Base-by-base conservation (phyloP, 441 rosid species). In the Monsonia emarginata region DNA sequence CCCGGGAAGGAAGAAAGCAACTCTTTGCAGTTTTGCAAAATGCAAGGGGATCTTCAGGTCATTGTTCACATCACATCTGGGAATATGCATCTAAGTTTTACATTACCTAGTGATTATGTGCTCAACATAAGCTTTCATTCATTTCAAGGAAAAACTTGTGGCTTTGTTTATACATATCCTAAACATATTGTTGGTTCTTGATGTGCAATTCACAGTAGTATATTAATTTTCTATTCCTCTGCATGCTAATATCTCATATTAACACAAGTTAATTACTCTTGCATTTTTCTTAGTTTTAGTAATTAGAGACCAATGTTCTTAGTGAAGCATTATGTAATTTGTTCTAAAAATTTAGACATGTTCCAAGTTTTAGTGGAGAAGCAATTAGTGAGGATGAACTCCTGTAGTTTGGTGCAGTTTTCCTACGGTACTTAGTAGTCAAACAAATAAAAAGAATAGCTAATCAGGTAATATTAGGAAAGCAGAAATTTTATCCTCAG, bases 31-130 rank as follows among this genome's bases (percentile, higher is more conserved):
- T 95, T 79, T 78, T 95, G 80, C 99, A 95, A 81, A 92, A 93
- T 87, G 97, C 98, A 28, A 88, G 94, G 81, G 99, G 98, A 63
- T 95, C 98, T 68, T 92, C 99, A 85, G 99, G 99, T 95, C 76
- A 81, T 65, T 69, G 22, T 48, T 74, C 72, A n/a, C n/a, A 31
- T 28, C 42, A 65, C 61, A 73, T 63, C 66, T 70, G 32, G 61
- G 32, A 26, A 68, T 63, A 59, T 63, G 44, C 30, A 60, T 65
- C 1, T 42, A 25, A 64, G 58, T 42, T 61, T 61, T 25, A 63
- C 69, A 72, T 66, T 16, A 38, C 50, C 0, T 65, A 19, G 58
- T 3, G 67, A 16, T 65, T 61, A 14, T 57, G 26, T 68, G 54
- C 61, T 50, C 54, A 5, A 63, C 42, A 21, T 44, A 6, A 13